phyloP scores from a whole-genome alignment of 2,329 filamentous ascomycete genomes.

The Venturia carpophila region DNA sequence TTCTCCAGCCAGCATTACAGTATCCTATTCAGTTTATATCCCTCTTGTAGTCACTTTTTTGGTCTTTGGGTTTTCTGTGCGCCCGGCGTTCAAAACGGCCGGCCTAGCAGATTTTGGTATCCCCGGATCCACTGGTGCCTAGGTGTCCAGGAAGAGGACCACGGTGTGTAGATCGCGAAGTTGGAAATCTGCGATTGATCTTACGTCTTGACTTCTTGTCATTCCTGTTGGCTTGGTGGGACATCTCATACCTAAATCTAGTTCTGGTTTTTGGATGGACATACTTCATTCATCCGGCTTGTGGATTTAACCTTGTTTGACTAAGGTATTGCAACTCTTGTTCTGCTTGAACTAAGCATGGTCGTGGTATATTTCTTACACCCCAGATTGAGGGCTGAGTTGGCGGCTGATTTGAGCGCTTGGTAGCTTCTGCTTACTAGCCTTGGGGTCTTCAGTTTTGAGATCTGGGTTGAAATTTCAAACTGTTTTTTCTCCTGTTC shows the following conservation, averaged over 20 bases:
- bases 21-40: neutral
- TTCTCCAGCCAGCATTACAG: neutral
- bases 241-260: neutral
- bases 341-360: neutral
- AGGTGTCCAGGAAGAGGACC: neutral
- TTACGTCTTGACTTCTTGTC: neutral
- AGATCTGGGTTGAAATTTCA: neutral
- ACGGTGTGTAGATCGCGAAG: neutral
- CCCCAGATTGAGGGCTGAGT: neutral
- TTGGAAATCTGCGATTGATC: neutral
- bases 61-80: neutral
- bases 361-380: neutral
- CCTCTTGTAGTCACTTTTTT: slow-evolving; percentile 1
- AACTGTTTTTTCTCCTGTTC: neutral
- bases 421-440: neutral
- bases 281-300: neutral
- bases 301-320: neutral
- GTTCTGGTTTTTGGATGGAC: neutral
- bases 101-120: neutral
- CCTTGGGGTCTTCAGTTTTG: neutral
- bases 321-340: neutral
- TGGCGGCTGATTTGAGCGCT: neutral
- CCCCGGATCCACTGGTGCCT: neutral
- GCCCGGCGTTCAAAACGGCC: slow-evolving; percentile 2
- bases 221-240: neutral